Conservation (phyloP, 495 filamentous ascomycete genomes). For the Penicillium maclennaniae region DNA sequence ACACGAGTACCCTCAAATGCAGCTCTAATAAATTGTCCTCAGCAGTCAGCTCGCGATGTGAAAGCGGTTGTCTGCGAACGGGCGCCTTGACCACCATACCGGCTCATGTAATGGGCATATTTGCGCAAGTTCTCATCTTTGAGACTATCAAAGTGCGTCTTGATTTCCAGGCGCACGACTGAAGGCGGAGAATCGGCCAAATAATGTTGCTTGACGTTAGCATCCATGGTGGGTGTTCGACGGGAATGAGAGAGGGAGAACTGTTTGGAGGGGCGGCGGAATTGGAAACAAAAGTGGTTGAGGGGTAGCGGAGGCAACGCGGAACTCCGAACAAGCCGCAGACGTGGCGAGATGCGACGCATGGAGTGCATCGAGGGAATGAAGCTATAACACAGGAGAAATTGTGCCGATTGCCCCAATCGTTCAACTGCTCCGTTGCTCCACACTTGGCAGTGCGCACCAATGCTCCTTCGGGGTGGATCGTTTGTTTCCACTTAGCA, state of each 20-base stretch:
- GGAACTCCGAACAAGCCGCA: conserved; percentile 32
- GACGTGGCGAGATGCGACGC: conserved; percentile 32
- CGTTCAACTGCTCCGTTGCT: not conserved
- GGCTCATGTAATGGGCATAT: conserved; percentile 91
- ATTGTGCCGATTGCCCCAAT: conserved; percentile 11
- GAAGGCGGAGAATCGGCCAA: conserved; percentile 85
- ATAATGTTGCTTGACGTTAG: conserved; percentile 58
- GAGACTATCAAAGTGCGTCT: conserved; percentile 83
- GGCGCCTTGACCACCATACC: conserved; percentile 44
- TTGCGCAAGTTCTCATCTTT: conserved; percentile 62
- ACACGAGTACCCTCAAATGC: conserved; percentile 81
- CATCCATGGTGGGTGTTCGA: conserved; percentile 34
- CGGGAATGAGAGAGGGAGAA: conserved; percentile 15
- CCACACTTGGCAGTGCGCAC: not conserved
- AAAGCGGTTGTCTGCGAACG: not conserved
- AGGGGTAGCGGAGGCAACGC: conserved; percentile 27
- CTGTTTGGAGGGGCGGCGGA: conserved; percentile 10
- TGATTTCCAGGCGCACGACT: conserved; percentile 80
- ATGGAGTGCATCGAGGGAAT: conserved; percentile 21
- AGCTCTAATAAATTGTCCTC: conserved; percentile 52
- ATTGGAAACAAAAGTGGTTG: conserved; percentile 17
- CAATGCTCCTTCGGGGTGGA: not conserved
- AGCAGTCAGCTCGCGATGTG: conserved; percentile 5
- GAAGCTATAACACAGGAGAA: conserved; percentile 22
- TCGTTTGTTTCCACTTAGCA: not conserved